These are phyloP conservation scores for Penicillium sp. DNA, from an alignment of 2,329 filamentous ascomycete species.

Conservation along the genomic window DNA sequence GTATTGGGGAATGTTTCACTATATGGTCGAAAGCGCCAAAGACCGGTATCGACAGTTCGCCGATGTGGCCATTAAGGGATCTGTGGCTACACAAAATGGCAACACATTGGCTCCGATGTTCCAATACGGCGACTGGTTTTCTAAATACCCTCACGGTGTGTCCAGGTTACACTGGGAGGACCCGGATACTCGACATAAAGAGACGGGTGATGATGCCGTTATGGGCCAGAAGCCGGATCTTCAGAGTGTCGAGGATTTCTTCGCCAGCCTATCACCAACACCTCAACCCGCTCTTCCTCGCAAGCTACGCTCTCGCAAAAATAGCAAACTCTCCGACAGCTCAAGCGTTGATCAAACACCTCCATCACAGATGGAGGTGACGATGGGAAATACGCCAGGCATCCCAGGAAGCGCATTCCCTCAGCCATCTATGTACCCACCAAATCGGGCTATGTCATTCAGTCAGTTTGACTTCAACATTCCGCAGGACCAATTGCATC, in stretches of 20 bases:
- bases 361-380: conserved; percentile 29
- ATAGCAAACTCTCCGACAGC: conserved; percentile 27
- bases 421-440: conserved; percentile 36
- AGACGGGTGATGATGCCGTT: conserved; percentile 82
- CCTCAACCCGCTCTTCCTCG: conserved; percentile 49
- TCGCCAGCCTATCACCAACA: conserved; percentile 73
- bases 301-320: conserved; percentile 37
- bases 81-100: conserved; percentile 39
- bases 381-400: conserved; percentile 30
- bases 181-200: conserved; percentile 68
- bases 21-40: conserved; percentile 89
- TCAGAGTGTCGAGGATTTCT: conserved; percentile 94
- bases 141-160: conserved; percentile 89
- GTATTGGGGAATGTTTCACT: conserved; percentile 98
- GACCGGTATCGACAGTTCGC: conserved; percentile 83
- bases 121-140: conserved; percentile 98
- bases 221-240: conserved; percentile 85
- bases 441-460: conserved; percentile 29
- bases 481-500: conserved; percentile 55
- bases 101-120: conserved; percentile 66
- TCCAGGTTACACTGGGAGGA: conserved; percentile 82
- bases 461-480: conserved; percentile 41
- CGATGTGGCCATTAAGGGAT: conserved; percentile 73
- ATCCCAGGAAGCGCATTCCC: conserved; percentile 39
- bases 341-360: conserved; percentile 28